A percentile compares a stretch with the other conserved stretches of the same genome.
These are phyloP conservation scores for Cruciata laevipes DNA, from an alignment of 257 asterid species.

Conservation along the genomic window DNA sequence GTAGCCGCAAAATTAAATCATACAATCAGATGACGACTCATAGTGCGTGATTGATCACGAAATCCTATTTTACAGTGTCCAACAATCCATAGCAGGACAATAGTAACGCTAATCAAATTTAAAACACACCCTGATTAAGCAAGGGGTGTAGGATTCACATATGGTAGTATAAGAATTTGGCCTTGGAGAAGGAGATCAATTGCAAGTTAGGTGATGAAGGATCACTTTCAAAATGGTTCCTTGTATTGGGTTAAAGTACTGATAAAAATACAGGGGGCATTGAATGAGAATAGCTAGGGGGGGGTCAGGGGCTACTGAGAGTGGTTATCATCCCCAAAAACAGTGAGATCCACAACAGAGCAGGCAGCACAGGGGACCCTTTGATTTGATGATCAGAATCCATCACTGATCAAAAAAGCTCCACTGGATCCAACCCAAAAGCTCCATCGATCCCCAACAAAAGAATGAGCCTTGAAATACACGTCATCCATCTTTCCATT, in stretches of 20 bases:
- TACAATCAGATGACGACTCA: too few species aligned
- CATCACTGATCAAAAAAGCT: not conserved
- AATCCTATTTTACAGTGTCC: too few species aligned
- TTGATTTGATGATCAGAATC: not conserved
- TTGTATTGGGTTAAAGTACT: not conserved
- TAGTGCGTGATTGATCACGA: too few species aligned
- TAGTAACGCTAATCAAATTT: too few species aligned
- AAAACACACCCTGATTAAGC: too few species aligned
- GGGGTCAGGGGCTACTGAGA: conserved; percentile 16
- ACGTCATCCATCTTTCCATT: conserved; percentile 1
- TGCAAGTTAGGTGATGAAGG: conserved; percentile 16
- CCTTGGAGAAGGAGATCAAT: not conserved
- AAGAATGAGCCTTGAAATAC: conserved; percentile 6
- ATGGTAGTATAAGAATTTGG: not conserved
- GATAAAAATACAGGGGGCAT: conserved; percentile 5
- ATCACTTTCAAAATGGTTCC: conserved; percentile 16
- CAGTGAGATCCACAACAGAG: conserved; percentile 10
- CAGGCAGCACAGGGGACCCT: not conserved
- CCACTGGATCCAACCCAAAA: not conserved
- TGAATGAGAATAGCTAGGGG: conserved; percentile 6
- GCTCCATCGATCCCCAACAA: not conserved
- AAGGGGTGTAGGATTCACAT: not conserved
- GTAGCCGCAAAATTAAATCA: too few species aligned
- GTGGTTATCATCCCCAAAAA: conserved; percentile 23
- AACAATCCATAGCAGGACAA: too few species aligned